phyloP scores from a whole-genome alignment of 306 rosid species.

The Quercus variabilis region DNA sequence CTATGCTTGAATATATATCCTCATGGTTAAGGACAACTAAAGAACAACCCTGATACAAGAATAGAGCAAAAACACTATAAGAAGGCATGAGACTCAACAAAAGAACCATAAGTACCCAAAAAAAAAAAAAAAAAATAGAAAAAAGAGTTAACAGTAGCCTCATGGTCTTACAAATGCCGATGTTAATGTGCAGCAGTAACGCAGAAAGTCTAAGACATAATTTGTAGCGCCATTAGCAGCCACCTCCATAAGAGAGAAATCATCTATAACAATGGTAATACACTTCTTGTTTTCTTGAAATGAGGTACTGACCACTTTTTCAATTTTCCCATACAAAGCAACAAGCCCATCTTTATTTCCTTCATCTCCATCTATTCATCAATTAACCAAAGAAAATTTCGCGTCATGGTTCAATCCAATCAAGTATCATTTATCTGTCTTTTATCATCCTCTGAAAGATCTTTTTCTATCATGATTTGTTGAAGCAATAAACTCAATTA shows the following conservation, averaged over 20 bases:
- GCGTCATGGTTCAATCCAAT: conserved; percentile 4
- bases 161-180: conserved; percentile 64
- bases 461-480: not conserved
- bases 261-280: conserved; percentile 70
- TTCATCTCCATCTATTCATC: conserved; percentile 40
- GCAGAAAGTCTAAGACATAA: conserved; percentile 81
- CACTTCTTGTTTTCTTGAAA: conserved; percentile 43
- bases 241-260: conserved; percentile 75
- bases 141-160: not conserved
- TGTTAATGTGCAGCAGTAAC: conserved; percentile 73
- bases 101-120: not conserved
- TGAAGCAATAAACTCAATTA: not conserved
- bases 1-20: conserved; percentile 63
- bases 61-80: conserved; percentile 6
- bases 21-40: conserved; percentile 69
- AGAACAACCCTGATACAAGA: conserved; percentile 62
- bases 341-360: conserved; percentile 51
- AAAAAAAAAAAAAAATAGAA: not conserved
- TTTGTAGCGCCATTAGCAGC: conserved; percentile 73
- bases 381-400: conserved; percentile 17
- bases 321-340: conserved; percentile 63
- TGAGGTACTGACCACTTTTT: conserved; percentile 39
- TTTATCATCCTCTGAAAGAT: not conserved
- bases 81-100: conserved; percentile 9
- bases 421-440: not conserved